These are phyloP conservation scores for Imleria badia DNA, from an alignment of 768 basidiomycete genomes.

Conservation along the genomic window DNA sequence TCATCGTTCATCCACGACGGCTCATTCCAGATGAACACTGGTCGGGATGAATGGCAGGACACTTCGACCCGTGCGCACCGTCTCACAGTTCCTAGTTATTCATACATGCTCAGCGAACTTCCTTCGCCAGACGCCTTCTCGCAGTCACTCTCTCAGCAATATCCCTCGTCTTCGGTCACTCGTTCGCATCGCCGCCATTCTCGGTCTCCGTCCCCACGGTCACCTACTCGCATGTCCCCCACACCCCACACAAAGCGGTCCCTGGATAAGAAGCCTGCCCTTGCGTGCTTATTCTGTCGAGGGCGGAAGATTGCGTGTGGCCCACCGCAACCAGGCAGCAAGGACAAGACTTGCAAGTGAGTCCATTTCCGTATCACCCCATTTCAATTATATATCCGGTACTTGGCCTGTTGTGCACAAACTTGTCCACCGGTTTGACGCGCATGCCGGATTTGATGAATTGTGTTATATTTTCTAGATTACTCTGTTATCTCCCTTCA, in stretches of 20 bases:
- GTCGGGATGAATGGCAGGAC: conserved; percentile 27
- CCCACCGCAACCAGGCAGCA: conserved; percentile 50
- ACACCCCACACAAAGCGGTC: conserved; percentile 23
- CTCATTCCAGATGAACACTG: conserved; percentile 3
- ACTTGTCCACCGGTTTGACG: conserved; percentile 13
- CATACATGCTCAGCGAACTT: conserved; percentile 22
- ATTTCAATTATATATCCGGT: background rate
- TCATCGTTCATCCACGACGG: conserved; percentile 14
- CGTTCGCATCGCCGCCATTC: conserved; percentile 25
- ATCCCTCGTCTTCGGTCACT: conserved; percentile 8
- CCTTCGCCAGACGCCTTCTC: conserved; percentile 9
- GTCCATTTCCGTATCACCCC: conserved; percentile 26
- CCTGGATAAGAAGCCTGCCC: conserved; percentile 53
- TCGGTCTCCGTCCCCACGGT: conserved; percentile 29
- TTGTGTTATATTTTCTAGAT: background rate
- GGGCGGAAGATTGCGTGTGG: conserved; percentile 72
- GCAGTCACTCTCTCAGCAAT: conserved; percentile 13
- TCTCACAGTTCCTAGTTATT: conserved; percentile 10
- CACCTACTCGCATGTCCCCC: conserved; percentile 21
- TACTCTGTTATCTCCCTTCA: conserved; percentile 15
- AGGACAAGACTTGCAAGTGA: conserved; percentile 66
- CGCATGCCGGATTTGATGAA: conserved; percentile 10
- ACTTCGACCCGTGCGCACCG: background rate
- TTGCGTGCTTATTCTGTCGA: conserved; percentile 66
- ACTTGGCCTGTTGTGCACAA: conserved; percentile 7